These are phyloP conservation scores for Marchantia paleacea DNA, from an alignment of 225 moss, liverwort and hornwort species.

Conservation along the genomic window DNA sequence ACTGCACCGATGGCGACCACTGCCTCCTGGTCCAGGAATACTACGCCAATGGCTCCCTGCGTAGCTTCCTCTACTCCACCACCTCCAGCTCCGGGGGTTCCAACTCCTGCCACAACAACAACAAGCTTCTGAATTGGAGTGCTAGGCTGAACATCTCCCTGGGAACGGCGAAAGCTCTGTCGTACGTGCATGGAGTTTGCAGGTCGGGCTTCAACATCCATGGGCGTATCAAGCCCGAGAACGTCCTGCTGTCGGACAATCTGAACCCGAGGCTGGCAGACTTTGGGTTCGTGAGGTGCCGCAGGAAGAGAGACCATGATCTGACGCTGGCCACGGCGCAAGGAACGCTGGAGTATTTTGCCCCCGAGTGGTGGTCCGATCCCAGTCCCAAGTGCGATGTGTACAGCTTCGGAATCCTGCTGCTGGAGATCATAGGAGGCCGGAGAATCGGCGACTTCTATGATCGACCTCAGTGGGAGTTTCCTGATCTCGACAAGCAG, in stretches of 20 bases:
- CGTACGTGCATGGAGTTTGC: constrained; percentile 16
- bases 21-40: constrained; percentile 31
- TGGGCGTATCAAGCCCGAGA: constrained; percentile 34
- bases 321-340: constrained; percentile 6
- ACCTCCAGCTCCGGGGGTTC: not conserved
- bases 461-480: constrained; percentile 28
- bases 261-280: constrained; percentile 27
- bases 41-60: constrained; percentile 24
- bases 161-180: constrained; percentile 21
- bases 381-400: constrained; percentile 27
- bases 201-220: constrained; percentile 21
- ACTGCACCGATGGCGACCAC: constrained; percentile 36
- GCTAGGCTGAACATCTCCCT: constrained; percentile 23
- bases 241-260: constrained; percentile 32
- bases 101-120: not conserved
- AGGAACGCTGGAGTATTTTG: constrained; percentile 26
- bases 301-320: constrained; percentile 13
- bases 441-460: constrained; percentile 28
- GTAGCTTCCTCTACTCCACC: constrained; percentile 13
- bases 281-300: constrained; percentile 28
- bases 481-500: constrained; percentile 21
- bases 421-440: constrained; percentile 31
- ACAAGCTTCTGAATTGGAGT: constrained; percentile 17
- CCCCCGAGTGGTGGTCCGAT: constrained; percentile 39
- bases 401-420: constrained; percentile 38